Conservation (phyloP, 768 basidiomycete genomes). For the Tephrocybe sp. region DNA sequence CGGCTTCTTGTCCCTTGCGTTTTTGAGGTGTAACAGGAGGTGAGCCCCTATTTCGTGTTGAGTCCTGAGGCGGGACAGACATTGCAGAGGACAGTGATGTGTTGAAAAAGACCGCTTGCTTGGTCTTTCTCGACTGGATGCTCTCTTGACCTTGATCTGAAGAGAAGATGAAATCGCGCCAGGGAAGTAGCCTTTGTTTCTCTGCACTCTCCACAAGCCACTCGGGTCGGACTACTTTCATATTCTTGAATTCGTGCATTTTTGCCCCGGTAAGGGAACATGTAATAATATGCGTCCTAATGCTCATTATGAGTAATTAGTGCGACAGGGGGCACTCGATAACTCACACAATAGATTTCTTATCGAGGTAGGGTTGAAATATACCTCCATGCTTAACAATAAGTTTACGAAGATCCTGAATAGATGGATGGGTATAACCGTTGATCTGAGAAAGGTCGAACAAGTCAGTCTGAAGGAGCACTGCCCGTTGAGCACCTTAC, state of each 20-base stretch:
- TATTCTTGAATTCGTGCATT: slow-evolving; percentile 79
- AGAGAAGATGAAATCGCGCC: slow-evolving; percentile 69
- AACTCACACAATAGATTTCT: slow-evolving; percentile 69
- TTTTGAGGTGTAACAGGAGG: slow-evolving; percentile 8
- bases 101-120: slow-evolving; percentile 33
- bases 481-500: slow-evolving; percentile 56
- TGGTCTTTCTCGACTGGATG: slow-evolving; percentile 37
- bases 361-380: slow-evolving; percentile 82
- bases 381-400: slow-evolving; percentile 81
- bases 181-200: slow-evolving; percentile 67
- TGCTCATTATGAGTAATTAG: neutral
- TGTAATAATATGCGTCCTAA: slow-evolving; percentile 88
- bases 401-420: slow-evolving; percentile 78
- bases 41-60: neutral
- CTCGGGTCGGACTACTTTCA: slow-evolving; percentile 86
- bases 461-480: neutral
- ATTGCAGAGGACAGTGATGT: slow-evolving; percentile 2
- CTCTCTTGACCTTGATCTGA: slow-evolving; percentile 45
- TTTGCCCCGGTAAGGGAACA: slow-evolving; percentile 89
- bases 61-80: too few species aligned
- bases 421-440: slow-evolving; percentile 83
- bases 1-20: neutral
- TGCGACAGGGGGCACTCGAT: neutral
- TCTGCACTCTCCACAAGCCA: slow-evolving; percentile 87
- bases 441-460: slow-evolving; percentile 63